Percentiles rank a stretch among this genome's conserved stretches.
phyloP scores from a whole-genome alignment of 768 basidiomycete species.

The Boletus tomentosulus region DNA sequence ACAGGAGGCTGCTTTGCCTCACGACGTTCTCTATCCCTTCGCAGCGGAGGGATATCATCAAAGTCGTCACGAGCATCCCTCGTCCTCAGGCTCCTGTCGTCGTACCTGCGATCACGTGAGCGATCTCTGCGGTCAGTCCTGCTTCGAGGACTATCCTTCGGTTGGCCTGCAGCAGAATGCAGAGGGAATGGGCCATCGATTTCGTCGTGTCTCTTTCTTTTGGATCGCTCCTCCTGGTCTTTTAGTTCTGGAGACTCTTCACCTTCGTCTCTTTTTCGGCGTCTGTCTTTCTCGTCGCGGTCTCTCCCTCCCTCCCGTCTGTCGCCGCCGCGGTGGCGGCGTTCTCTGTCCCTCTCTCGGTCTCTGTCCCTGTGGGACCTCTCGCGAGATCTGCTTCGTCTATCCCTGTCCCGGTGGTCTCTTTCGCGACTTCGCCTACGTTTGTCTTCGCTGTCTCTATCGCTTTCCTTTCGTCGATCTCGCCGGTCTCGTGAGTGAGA shows the following conservation, averaged over 20 bases:
- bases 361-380: constrained; percentile 40
- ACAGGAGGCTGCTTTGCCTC: constrained; percentile 37
- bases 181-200: constrained; percentile 37
- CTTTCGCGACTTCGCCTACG: constrained; percentile 61
- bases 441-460: constrained; percentile 54
- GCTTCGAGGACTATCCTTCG: constrained; percentile 49
- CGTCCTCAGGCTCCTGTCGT: constrained; percentile 44
- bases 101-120: constrained; percentile 54
- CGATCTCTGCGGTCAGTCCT: constrained; percentile 43
- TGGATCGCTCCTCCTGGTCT: constrained; percentile 54
- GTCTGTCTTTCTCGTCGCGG: constrained; percentile 47
- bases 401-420: constrained; percentile 47
- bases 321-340: constrained; percentile 45
- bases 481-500: constrained; percentile 61
- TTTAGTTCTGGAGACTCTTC: constrained; percentile 43
- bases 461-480: constrained; percentile 43
- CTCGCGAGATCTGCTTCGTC: constrained; percentile 47
- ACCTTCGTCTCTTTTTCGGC: constrained; percentile 68
- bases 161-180: constrained; percentile 32
- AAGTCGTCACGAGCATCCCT: constrained; percentile 55
- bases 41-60: constrained; percentile 49
- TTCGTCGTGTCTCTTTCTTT: constrained; percentile 63
- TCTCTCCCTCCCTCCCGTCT: constrained; percentile 48
- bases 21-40: constrained; percentile 40
- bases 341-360: constrained; percentile 26